Evolutionary conservation across 306 rosid species (phyloP), one percentile per base, ranked within the genome.

Genomic region (Quercus parvula): DNA sequence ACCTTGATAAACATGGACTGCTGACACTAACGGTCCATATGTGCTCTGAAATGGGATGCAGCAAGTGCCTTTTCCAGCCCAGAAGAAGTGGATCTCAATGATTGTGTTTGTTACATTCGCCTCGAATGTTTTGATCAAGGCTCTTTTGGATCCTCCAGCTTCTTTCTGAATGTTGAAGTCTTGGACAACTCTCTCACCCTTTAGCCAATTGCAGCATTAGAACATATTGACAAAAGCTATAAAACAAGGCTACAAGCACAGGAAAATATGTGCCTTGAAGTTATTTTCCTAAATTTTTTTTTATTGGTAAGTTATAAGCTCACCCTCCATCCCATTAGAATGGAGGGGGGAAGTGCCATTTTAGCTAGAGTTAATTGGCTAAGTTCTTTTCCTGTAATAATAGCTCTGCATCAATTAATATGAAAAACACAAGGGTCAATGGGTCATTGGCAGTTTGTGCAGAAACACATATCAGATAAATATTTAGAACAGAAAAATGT

Each of bases 31-130:
- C 66, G 87, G 87, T 51, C 90, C 85, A 67, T 76, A 84, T 51
- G 84, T 84, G 78, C 80, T 85, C 55, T 81, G 82, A 35, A 6
- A 7, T 31, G 90, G 90, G 27, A 86, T 81, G 87, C 90, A 84
- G 56, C 85, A 81, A 75, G 88, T 85, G 55, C 85, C 88, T 74
- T 74, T 84, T 25, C 85, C 85, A 28, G 80, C 82, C 85, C 81
- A 85, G 51, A 85, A 20, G 71, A 85, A 81, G 52, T 85, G 88
- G 70, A 81, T 69, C 14, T 78, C 81, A 81, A 81, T 62, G 33
- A 85, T 4, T 35, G 85, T 70, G 59, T 75, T 78, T 2, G 83
- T 77, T 70, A 81, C 83, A 5, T 81, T 81, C 2, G 83, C 69
- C 25, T 85, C 52, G 10, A 85, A 78, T 51, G 54, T 59, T 74